Evolutionary conservation across 2,329 filamentous ascomycete species (phyloP).

Genomic region (Cryoendolithus antarcticus): DNA sequence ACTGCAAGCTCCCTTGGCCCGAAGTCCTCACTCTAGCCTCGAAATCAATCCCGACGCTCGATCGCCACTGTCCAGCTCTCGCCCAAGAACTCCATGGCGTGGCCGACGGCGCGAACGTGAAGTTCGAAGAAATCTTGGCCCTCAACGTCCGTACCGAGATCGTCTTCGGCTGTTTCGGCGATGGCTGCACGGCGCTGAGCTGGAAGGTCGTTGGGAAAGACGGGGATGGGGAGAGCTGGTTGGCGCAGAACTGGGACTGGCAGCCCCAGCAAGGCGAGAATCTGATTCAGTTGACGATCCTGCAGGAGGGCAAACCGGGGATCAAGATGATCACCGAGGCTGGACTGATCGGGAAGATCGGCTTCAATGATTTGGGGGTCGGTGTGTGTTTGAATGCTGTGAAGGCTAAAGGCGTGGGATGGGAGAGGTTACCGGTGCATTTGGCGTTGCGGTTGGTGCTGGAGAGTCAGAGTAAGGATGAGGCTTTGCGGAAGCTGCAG

Average conservation of each 20-base stretch:
- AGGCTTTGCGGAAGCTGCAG: conserved; percentile 35
- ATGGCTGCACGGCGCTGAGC: conserved; percentile 44
- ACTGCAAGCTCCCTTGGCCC: too few relatives aligned
- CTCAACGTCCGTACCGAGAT: conserved; percentile 48
- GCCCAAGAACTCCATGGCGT: conserved; percentile 29
- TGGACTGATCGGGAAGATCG: conserved; percentile 54
- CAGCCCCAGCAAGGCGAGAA: conserved; percentile 37
- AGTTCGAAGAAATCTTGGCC: conserved; percentile 42
- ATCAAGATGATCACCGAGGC: conserved; percentile 48
- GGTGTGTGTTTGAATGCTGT: conserved; percentile 52
- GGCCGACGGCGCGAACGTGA: conserved; percentile 36
- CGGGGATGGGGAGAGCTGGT: conserved; percentile 26
- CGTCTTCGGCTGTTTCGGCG: conserved; percentile 43
- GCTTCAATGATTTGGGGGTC: conserved; percentile 47
- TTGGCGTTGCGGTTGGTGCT: conserved; percentile 45
- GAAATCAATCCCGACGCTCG: too few relatives aligned
- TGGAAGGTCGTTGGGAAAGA: conserved; percentile 28
- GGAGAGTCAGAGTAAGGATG: conserved; percentile 36
- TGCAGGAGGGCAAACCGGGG: conserved; percentile 31
- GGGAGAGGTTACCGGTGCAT: conserved; percentile 45
- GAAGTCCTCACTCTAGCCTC: too few relatives aligned
- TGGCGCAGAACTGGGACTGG: conserved; percentile 54
- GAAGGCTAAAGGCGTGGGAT: conserved; percentile 42
- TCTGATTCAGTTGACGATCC: conserved; percentile 37
- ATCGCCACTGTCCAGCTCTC: too few relatives aligned